phyloP scores from a whole-genome alignment of 768 basidiomycete genomes.

The Rubroboletus pulcherrimus region DNA sequence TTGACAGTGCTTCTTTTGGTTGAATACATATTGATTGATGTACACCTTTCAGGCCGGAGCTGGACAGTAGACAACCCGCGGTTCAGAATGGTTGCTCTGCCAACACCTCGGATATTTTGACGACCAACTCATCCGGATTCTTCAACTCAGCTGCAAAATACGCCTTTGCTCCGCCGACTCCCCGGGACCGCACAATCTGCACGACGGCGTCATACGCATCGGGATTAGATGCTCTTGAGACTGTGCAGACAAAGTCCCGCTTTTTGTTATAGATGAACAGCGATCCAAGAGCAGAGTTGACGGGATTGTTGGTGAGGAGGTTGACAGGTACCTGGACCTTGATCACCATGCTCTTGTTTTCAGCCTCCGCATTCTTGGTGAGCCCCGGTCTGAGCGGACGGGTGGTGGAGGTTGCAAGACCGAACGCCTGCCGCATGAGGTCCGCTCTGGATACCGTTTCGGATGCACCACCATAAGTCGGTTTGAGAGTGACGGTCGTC shows the following conservation, averaged over 20 bases:
- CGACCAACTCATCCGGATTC: constrained; percentile 42
- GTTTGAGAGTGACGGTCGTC: constrained; percentile 46
- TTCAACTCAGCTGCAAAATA: constrained; percentile 54
- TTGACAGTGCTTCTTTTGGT: not conserved
- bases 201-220: constrained; percentile 40
- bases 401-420: constrained; percentile 24
- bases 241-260: constrained; percentile 47
- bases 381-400: constrained; percentile 15
- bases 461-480: constrained; percentile 32
- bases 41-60: not conserved
- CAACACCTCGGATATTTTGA: constrained; percentile 49
- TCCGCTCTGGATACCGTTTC: constrained; percentile 27
- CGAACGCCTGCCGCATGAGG: constrained; percentile 28
- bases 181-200: constrained; percentile 38
- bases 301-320: not conserved
- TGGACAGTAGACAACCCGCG: not conserved
- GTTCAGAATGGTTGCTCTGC: constrained; percentile 54
- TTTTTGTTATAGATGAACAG: constrained; percentile 52
- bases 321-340: constrained; percentile 50
- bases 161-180: constrained; percentile 44
- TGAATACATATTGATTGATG: not conserved
- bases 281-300: constrained; percentile 15
- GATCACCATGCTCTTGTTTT: constrained; percentile 44
- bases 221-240: constrained; percentile 32
- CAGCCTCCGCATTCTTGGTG: constrained; percentile 21